Evolutionary conservation across 2,329 filamentous ascomycete species (phyloP).

Genomic region (Camptophora hylomeconis): DNA sequence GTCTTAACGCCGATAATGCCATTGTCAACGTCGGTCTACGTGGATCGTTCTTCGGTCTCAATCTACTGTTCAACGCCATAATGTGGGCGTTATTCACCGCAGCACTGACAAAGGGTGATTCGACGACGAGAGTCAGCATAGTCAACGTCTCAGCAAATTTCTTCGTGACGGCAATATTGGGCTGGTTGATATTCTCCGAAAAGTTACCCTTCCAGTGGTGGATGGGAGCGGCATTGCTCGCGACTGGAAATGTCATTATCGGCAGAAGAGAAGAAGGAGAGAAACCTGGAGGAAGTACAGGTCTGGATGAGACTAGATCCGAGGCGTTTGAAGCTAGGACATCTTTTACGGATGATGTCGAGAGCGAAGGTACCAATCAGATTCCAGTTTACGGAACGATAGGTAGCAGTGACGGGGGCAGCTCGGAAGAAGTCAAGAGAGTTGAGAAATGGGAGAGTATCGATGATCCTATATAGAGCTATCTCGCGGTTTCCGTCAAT

Average conservation of each 20-base stretch:
- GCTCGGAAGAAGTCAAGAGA: too few relatives aligned
- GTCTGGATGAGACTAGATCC: slow-evolving; percentile 6
- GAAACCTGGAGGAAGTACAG: slow-evolving; percentile 8
- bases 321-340: slow-evolving; percentile 10
- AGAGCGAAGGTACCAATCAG: too few relatives aligned
- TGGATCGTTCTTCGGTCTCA: slow-evolving; percentile 44
- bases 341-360: slow-evolving; percentile 21
- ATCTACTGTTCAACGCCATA: slow-evolving; percentile 47
- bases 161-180: slow-evolving; percentile 46
- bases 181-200: slow-evolving; percentile 45
- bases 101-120: slow-evolving; percentile 45
- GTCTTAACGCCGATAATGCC: slow-evolving; percentile 30
- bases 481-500: too few relatives aligned
- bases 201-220: slow-evolving; percentile 45
- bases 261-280: slow-evolving; percentile 38
- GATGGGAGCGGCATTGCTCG: slow-evolving; percentile 46
- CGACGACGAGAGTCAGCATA: slow-evolving; percentile 49
- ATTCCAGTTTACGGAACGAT: too few relatives aligned
- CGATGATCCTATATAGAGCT: too few relatives aligned
- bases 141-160: slow-evolving; percentile 54
- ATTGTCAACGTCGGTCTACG: slow-evolving; percentile 34
- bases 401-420: too few relatives aligned
- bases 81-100: slow-evolving; percentile 56
- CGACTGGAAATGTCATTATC: slow-evolving; percentile 50
- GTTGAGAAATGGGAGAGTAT: too few relatives aligned